Evolutionary conservation across 148 eudicot species (phyloP).

Genomic region (Persicaria tinctoria): DNA sequence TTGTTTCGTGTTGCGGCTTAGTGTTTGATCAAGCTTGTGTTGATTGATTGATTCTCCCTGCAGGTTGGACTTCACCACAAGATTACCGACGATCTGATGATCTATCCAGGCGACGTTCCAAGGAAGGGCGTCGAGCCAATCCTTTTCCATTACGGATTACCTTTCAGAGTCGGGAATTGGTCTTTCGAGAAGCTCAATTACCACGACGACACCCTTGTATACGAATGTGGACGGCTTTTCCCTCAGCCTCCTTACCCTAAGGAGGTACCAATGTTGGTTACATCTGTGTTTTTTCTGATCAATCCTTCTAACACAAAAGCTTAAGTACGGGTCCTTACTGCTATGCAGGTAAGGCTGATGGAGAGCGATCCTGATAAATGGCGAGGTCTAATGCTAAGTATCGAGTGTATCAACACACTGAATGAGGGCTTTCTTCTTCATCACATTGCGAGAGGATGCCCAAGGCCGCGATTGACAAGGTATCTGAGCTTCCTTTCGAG

Average conservation of each 20-base stretch:
- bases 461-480: slow-evolving; percentile 76
- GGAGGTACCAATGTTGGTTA: slow-evolving; percentile 45
- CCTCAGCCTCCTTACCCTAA: slow-evolving; percentile 95
- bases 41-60: slow-evolving; percentile 16
- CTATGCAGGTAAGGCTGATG: slow-evolving; percentile 56
- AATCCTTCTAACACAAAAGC: not conserved
- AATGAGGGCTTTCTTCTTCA: slow-evolving; percentile 76
- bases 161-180: slow-evolving; percentile 89
- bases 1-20: not conserved
- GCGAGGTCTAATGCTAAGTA: slow-evolving; percentile 51
- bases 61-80: slow-evolving; percentile 95
- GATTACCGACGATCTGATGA: slow-evolving; percentile 82
- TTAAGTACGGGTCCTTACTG: not conserved
- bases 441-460: slow-evolving; percentile 67
- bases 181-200: slow-evolving; percentile 78
- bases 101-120: slow-evolving; percentile 90
- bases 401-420: slow-evolving; percentile 76
- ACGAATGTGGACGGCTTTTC: slow-evolving; percentile 88
- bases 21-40: not conserved
- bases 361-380: slow-evolving; percentile 56
- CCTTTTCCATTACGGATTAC: slow-evolving; percentile 90
- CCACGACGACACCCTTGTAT: slow-evolving; percentile 73
- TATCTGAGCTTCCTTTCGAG: slow-evolving; percentile 80
- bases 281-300: not conserved
- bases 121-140: slow-evolving; percentile 68